Evolutionary conservation across 1,284 basidiomycete genomes (phyloP).

Genomic region (Naganishia sp.): DNA sequence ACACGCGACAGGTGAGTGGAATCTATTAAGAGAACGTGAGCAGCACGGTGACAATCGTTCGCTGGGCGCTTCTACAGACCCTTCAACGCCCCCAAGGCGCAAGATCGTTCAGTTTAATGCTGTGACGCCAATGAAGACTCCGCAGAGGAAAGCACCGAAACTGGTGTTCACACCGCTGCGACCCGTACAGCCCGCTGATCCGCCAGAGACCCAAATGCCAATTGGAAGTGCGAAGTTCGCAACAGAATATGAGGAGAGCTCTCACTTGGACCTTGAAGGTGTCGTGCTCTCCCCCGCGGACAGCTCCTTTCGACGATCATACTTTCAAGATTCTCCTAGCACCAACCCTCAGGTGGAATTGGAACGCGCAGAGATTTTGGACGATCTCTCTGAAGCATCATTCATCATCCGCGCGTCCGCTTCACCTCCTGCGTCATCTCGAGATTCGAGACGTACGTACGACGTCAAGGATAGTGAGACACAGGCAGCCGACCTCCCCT

Average conservation of each 20-base stretch:
- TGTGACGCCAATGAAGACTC: constrained; percentile 9
- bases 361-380: neutral
- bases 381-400: neutral
- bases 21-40: too few species aligned
- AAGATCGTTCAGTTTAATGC: constrained; percentile 10
- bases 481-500: neutral
- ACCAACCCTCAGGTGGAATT: neutral
- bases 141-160: constrained; percentile 16
- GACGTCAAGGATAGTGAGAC: neutral
- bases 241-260: neutral
- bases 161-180: constrained; percentile 14
- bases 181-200: neutral
- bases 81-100: constrained; percentile 1
- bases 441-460: neutral
- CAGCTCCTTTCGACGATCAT: neutral
- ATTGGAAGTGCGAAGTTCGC: too few species aligned
- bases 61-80: neutral
- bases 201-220: neutral
- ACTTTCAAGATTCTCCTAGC: neutral
- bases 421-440: neutral
- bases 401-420: neutral
- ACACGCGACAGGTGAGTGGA: too few species aligned
- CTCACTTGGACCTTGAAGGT: neutral
- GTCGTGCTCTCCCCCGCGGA: constrained; percentile 2
- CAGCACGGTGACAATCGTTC: too few species aligned